These are phyloP conservation scores for Barbarea vulgaris DNA, from an alignment of 345 rosid species.

Conservation along the genomic window DNA sequence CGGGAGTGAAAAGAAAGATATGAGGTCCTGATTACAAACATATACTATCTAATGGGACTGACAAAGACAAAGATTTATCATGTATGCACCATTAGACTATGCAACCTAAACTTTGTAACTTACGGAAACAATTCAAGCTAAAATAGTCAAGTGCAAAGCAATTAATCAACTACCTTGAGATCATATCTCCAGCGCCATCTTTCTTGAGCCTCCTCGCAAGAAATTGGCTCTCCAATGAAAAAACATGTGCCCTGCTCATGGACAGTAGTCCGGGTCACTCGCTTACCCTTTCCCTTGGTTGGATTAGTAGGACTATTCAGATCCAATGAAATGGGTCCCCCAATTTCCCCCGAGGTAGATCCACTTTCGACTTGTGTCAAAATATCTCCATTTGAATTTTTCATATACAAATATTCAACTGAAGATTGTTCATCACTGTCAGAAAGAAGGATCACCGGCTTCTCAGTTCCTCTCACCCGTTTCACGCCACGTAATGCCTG, in stretches of 20 bases:
- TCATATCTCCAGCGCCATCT: slow-evolving; percentile 93
- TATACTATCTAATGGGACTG: background rate
- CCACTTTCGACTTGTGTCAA: slow-evolving; percentile 27
- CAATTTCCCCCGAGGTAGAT: slow-evolving; percentile 21
- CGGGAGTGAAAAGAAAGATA: background rate
- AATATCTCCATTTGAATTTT: slow-evolving; percentile 35
- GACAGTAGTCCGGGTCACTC: slow-evolving; percentile 36
- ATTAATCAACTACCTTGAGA: slow-evolving; percentile 58
- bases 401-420: slow-evolving; percentile 33
- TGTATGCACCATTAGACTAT: slow-evolving; percentile 4
- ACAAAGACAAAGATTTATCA: background rate
- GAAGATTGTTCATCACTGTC: slow-evolving; percentile 37
- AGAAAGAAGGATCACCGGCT: slow-evolving; percentile 21
- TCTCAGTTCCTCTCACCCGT: slow-evolving; percentile 40
- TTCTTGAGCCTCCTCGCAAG: slow-evolving; percentile 67
- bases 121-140: background rate
- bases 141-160: slow-evolving; percentile 16
- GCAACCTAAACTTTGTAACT: slow-evolving; percentile 9
- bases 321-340: slow-evolving; percentile 15
- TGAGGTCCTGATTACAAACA: background rate
- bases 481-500: slow-evolving; percentile 3
- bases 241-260: slow-evolving; percentile 27
- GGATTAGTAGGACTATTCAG: slow-evolving; percentile 14
- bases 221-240: slow-evolving; percentile 75
- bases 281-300: slow-evolving; percentile 35